Evolutionary conservation across 148 eudicot species (phyloP).

Genomic region (Cornus controversa): DNA sequence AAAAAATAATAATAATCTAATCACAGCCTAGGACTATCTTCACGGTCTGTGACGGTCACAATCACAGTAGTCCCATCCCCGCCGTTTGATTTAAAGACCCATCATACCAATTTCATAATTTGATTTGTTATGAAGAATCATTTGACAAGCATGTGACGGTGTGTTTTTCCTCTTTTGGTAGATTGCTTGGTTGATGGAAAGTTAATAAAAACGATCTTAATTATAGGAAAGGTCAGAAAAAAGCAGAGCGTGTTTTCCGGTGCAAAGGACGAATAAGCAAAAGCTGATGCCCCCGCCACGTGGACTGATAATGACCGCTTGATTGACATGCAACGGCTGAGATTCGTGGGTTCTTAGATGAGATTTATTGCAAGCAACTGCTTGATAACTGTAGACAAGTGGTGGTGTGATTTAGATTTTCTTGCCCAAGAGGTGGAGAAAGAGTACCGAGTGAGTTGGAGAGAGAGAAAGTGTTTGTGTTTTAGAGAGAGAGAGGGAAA

Average conservation of each 20-base stretch:
- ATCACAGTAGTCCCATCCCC: neutral
- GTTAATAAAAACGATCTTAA: constrained; percentile 10
- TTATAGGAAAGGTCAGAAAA: constrained; percentile 22
- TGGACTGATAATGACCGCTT: constrained; percentile 12
- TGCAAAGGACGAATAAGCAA: constrained; percentile 47
- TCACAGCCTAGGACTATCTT: neutral
- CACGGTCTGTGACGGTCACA: neutral
- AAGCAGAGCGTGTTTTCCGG: constrained; percentile 69
- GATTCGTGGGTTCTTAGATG: constrained; percentile 9
- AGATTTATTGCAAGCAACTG: constrained; percentile 35
- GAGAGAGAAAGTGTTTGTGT: constrained; percentile 25
- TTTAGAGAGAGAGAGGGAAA: constrained; percentile 4
- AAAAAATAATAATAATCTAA: too few relatives aligned
- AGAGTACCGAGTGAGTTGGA: neutral
- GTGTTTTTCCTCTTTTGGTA: neutral
- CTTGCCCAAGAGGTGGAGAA: neutral
- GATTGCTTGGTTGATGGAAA: neutral
- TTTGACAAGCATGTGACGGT: neutral
- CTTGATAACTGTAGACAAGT: constrained; percentile 45
- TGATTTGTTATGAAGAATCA: neutral
- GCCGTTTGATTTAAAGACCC: neutral
- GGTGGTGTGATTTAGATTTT: constrained; percentile 15
- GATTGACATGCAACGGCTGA: constrained; percentile 34
- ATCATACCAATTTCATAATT: too few relatives aligned
- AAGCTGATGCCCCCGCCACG: constrained; percentile 39